Base-by-base conservation (phyloP, 495 filamentous ascomycete species). In the Aspergillus carlsbadensis region DNA sequence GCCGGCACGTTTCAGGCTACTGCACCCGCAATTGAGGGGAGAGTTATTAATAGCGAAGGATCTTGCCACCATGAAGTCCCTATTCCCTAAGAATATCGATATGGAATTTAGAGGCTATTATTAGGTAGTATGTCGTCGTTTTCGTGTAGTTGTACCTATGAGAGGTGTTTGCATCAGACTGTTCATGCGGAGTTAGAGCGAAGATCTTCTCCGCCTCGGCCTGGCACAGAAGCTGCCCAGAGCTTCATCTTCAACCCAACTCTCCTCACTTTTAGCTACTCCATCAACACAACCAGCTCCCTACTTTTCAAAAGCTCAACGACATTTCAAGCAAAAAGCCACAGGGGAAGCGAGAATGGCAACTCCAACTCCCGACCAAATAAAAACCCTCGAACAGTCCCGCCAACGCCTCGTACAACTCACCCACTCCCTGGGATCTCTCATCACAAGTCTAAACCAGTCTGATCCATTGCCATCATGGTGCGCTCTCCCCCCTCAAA, bases 341-440 rank as follows among this genome's bases (percentile, higher is more conserved):
- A n/a, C 22, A 52, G 29, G 8, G 15, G 26, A 1, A 34, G 45
- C 14, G 53, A 60, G 26, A 45, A 77, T 75, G 73, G 44, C 76
- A 3, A 43, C 70, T 52, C 70, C 68, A 54, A 71, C 60, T 11
- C 61, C 64, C 44, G 84, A 87, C 15, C 87, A 93, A 58, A 77
- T 90, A 47, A 87, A 86, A 73, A 78, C 81, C 54, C 80, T 95
- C 44, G 89, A 95, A 61, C 78, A 87, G 66, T 82, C 87, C 37
- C 86, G 89, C 39, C 86, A 87, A 61, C 82, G 88, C 13, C 82
- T 91, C 37, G 74, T 73, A 33, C 86, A 90, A 62, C 80, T 95
- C 35, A 82, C 81, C 14, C 82, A 76, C 66, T 87, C 82, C 62
- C 78, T 95, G 11, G 73, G 59, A 45, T 86, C 84, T n/a, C 73